phyloP scores from a whole-genome alignment of 495 filamentous ascomycete genomes.

The Talaromyces nanjingensis region DNA sequence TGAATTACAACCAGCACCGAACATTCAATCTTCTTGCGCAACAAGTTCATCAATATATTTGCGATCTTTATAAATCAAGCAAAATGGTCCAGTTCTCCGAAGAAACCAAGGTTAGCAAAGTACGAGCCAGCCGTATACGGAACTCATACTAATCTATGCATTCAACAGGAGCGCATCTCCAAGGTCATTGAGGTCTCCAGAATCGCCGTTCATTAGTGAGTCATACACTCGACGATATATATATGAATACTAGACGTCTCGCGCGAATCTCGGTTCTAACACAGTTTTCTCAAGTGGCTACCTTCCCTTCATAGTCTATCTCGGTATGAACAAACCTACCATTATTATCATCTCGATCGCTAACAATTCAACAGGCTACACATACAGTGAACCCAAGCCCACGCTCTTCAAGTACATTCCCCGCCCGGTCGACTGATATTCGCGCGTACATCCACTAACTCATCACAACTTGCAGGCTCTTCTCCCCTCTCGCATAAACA shows the following conservation, averaged over 20 bases:
- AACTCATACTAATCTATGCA: neutral
- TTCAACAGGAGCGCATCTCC: conserved; percentile 81
- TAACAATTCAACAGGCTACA: conserved; percentile 62
- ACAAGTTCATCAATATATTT: neutral
- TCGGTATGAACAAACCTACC: conserved; percentile 55
- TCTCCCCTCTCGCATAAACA: conserved; percentile 59
- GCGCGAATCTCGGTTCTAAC: conserved; percentile 24
- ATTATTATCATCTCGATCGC: conserved; percentile 3
- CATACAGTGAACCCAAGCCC: conserved; percentile 83
- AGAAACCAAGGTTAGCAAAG: conserved; percentile 74
- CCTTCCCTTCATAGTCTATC: conserved; percentile 91
- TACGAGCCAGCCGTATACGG: neutral
- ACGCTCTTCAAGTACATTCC: conserved; percentile 77
- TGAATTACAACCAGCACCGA: neutral
- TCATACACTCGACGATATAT: too few relatives aligned
- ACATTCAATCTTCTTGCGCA: neutral
- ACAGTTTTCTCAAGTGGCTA: conserved; percentile 62
- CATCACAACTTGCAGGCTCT: conserved; percentile 42
- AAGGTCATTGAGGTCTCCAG: conserved; percentile 90
- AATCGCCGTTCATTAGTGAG: conserved; percentile 93
- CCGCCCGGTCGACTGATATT: neutral
- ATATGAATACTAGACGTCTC: too few relatives aligned
- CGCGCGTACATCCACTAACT: neutral
- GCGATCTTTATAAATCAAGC: conserved; percentile 4
- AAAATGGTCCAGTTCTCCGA: conserved; percentile 87